Evolutionary conservation across 495 filamentous ascomycete genomes (phyloP), one percentile per base, ranked within the genome.

Genomic region (Cryomyces minteri): DNA sequence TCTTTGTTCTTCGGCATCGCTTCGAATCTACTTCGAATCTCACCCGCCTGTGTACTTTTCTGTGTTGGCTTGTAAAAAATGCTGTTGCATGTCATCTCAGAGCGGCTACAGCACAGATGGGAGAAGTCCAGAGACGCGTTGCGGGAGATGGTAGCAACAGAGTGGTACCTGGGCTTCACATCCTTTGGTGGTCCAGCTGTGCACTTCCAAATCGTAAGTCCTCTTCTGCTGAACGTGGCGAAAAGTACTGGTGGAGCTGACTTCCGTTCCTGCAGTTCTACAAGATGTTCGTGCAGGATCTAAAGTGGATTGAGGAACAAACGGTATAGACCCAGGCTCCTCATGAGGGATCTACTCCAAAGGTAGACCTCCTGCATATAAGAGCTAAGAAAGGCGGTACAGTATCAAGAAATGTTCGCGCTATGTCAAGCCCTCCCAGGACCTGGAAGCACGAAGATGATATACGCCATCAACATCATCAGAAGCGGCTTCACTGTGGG

Each of bases 381-480:
- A 25, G 18, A 25, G 18, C 18, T 25, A 25, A 25, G 18, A 25
- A 25, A 25, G 18, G n/a, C n/a, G 18, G 18, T 25, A 25, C 48
- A 83, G 78, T 92, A 82, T 61, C 80, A 87, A 61, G 83, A 92
- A 54, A 69, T 88, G 11, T 92, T 88, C 58, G 80, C 79, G 14
- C 63, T 92, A 49, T 80, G 73, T 40, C 84, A 88, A 58, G 76
- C 77, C 10, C 71, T 88, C 14, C 76, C 80, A 0, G 84, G 84
- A 0, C 84, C 84, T 0, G 84, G 57, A 1, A 81, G 75, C 55
- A 87, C 82, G 12, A 88, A 88, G 61, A 84, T 88, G 77, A 54
- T 75, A 0, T 88, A 82, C 51, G 82, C 77, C 50, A 74, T 88
- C 31, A 75, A 78, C 31, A 54, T 81, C 36, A 68, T 87, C 7